These are phyloP conservation scores for Neodidymelliopsis sp. DNA, from an alignment of 2,329 filamentous ascomycete genomes.

Conservation along the genomic window DNA sequence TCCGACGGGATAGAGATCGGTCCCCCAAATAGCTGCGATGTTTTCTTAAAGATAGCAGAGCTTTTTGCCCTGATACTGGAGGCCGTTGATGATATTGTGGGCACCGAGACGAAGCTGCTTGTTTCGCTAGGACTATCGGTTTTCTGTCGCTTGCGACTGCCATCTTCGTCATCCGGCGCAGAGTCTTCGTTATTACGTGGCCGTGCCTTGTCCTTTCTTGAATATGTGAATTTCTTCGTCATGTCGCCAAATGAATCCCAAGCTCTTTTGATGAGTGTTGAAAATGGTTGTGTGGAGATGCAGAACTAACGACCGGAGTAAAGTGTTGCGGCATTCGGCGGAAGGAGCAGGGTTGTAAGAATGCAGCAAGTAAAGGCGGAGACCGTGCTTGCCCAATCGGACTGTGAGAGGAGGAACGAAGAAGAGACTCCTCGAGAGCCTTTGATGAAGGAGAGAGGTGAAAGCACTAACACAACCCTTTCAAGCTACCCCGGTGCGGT, in stretches of 20 bases:
- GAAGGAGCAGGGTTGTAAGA: conserved; percentile 18
- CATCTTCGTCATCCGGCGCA: conserved; percentile 15
- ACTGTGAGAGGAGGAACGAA: background rate
- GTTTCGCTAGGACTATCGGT: conserved; percentile 18
- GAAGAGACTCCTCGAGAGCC: background rate
- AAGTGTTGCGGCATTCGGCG: conserved; percentile 17
- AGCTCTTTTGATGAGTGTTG: conserved; percentile 14
- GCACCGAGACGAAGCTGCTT: conserved; percentile 7
- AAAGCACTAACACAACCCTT: conserved; percentile 1
- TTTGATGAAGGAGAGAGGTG: conserved; percentile 2
- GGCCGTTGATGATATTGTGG: conserved; percentile 16
- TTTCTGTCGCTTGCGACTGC: conserved; percentile 26
- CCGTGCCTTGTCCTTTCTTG: conserved; percentile 23
- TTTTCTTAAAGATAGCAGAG: conserved; percentile 18
- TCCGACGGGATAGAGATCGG: conserved; percentile 28
- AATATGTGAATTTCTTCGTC: conserved; percentile 29
- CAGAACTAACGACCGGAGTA: background rate
- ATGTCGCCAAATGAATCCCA: conserved; percentile 19
- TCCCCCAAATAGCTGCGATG: conserved; percentile 21
- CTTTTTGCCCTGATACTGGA: conserved; percentile 10
- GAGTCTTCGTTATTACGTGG: conserved; percentile 14
- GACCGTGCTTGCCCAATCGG: conserved; percentile 3
- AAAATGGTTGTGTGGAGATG: conserved; percentile 15
- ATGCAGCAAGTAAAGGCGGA: conserved; percentile 15
- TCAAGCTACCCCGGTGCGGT: background rate